Conservation (phyloP, 1,139 yeast species). For the Citeromyces hawaiiensis region DNA sequence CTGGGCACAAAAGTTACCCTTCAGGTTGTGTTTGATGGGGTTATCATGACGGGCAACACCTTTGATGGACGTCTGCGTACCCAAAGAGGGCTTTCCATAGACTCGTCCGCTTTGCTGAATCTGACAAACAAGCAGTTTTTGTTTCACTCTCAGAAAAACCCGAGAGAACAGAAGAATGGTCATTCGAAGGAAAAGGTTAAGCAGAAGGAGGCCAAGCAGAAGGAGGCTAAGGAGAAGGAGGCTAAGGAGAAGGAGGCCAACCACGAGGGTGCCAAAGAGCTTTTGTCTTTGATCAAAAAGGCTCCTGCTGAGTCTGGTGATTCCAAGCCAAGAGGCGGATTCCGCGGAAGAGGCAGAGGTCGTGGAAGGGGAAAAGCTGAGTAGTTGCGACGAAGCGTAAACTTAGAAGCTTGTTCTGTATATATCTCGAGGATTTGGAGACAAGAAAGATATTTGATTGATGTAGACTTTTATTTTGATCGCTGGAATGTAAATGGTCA, state of each 20-base stretch:
- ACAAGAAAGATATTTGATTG: no score
- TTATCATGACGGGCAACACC: constrained; percentile 70
- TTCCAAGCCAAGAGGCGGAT: not conserved
- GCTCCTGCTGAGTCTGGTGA: constrained; percentile 2
- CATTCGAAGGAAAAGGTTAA: constrained; percentile 6
- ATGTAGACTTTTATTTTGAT: constrained; percentile 2
- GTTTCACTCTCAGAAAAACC: constrained; percentile 60
- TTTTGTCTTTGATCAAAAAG: constrained; percentile 7
- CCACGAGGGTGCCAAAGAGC: not conserved
- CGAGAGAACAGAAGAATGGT: constrained; percentile 19
- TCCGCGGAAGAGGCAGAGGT: constrained; percentile 14
- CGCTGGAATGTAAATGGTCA: no score
- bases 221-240: constrained; percentile 1
- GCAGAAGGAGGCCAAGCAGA: constrained; percentile 2
- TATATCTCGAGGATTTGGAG: not conserved
- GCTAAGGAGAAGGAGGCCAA: no score
- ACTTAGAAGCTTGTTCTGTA: no score
- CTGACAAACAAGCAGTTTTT: constrained; percentile 62
- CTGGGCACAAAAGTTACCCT: constrained; percentile 42
- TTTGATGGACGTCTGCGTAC: constrained; percentile 67
- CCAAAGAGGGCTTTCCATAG: constrained; percentile 75
- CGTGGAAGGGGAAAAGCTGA: constrained; percentile 14
- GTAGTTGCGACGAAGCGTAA: no score
- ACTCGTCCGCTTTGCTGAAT: constrained; percentile 73
- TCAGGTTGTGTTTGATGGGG: constrained; percentile 74